These are phyloP conservation scores for Crithidia thermophila DNA, from an alignment of 208 protist genomes.

Conservation along the genomic window DNA sequence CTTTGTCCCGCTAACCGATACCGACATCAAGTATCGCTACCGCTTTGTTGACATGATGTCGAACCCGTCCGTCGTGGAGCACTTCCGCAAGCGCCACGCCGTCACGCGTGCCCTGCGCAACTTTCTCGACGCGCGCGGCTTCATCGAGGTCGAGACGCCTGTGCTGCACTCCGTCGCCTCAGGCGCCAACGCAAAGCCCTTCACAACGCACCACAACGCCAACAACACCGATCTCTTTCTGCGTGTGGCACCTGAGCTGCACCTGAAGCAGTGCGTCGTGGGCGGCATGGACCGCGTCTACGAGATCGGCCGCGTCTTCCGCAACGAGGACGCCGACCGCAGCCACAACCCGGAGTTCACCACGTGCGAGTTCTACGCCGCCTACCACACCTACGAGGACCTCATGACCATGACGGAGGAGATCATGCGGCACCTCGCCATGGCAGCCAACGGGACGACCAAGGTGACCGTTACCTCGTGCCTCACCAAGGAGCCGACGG, in stretches of 20 bases:
- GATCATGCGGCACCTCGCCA: conserved; percentile 79
- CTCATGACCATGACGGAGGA: conserved; percentile 94
- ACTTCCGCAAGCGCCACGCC: conserved; percentile 66
- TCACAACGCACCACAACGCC: conserved; percentile 92
- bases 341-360: conserved; percentile 97
- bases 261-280: conserved; percentile 95
- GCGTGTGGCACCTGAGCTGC: conserved; percentile 93
- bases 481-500: conserved; percentile 23
- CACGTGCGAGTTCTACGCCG: conserved; percentile 93
- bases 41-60: conserved; percentile 91
- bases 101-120: conserved; percentile 65
- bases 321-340: conserved; percentile 94
- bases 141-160: conserved; percentile 96
- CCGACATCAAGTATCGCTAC: conserved; percentile 87
- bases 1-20: conserved; percentile 69
- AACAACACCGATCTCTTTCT: conserved; percentile 82
- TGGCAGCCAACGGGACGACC: conserved; percentile 49
- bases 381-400: conserved; percentile 95
- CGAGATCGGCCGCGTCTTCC: conserved; percentile 95
- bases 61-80: conserved; percentile 47
- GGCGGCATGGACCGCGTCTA: conserved; percentile 95
- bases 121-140: conserved; percentile 74
- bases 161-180: conserved; percentile 88
- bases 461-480: conserved; percentile 42
- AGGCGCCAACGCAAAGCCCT: conserved; percentile 93